A percentile compares a stretch with the other conserved stretches of the same genome.
Conservation (phyloP, 257 asterid genomes). For the Agastache rugosa region DNA sequence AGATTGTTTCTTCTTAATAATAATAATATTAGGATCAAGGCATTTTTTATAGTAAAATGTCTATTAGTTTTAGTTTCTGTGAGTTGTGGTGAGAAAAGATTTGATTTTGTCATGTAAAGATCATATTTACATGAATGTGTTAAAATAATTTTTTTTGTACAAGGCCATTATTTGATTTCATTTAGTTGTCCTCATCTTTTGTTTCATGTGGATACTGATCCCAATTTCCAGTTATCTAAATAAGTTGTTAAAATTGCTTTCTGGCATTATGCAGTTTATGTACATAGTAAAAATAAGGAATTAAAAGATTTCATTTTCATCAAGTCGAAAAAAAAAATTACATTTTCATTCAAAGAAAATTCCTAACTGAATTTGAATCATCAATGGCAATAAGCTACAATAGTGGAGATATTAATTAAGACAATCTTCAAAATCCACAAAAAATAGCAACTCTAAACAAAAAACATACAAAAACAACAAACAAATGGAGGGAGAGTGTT, state of each 20-base stretch:
- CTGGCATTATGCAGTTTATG: neutral
- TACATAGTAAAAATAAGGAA: neutral
- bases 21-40: neutral
- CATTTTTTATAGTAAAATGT: slow-evolving; percentile 3
- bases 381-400: neutral
- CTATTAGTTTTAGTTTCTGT: slow-evolving; percentile 1
- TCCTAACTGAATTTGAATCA: neutral
- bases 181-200: neutral
- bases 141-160: neutral
- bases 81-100: slow-evolving; percentile 14
- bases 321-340: too few relatives aligned
- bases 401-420: neutral
- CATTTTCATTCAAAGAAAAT: neutral
- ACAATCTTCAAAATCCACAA: neutral
- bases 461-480: neutral
- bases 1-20: slow-evolving; percentile 56
- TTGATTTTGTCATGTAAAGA: slow-evolving; percentile 39
- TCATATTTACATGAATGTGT: slow-evolving; percentile 41
- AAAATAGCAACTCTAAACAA: neutral
- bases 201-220: neutral
- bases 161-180: slow-evolving; percentile 26
- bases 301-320: too few relatives aligned
- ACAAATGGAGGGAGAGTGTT: too few relatives aligned
- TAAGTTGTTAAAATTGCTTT: neutral
- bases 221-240: neutral